phyloP scores from a whole-genome alignment of 805 yeast species.

The Metschnikowia amazonensis region DNA sequence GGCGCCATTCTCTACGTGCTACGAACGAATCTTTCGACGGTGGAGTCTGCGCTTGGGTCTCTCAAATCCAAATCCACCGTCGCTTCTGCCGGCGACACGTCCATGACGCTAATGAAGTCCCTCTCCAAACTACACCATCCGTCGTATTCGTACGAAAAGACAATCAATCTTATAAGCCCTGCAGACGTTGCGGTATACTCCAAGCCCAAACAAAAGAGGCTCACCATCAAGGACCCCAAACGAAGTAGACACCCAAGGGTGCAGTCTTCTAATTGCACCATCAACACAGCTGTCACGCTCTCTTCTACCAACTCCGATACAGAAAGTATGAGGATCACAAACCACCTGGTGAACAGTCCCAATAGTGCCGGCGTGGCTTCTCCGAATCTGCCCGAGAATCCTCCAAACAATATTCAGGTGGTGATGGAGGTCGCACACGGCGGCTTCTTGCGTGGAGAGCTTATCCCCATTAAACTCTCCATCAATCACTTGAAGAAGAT shows the following conservation, averaged over 20 bases:
- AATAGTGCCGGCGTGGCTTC: not conserved
- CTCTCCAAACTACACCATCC: conserved; percentile 26
- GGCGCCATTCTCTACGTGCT: conserved; percentile 74
- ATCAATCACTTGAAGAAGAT: conserved; percentile 69
- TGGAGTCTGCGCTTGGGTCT: conserved; percentile 11
- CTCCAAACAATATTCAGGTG: conserved; percentile 34
- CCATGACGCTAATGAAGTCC: conserved; percentile 5
- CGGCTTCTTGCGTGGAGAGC: conserved; percentile 79
- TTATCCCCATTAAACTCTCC: conserved; percentile 64
- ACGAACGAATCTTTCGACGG: conserved; percentile 42
- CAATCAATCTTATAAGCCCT: conserved; percentile 63
- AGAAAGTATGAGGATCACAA: conserved; percentile 2
- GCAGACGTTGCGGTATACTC: conserved; percentile 67
- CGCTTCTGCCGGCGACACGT: not conserved
- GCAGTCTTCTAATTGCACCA: conserved; percentile 33
- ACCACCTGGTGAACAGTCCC: not conserved
- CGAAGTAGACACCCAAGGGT: conserved; percentile 29
- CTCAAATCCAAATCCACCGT: not conserved
- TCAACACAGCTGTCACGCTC: conserved; percentile 29
- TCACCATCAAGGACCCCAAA: conserved; percentile 56
- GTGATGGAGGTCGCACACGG: conserved; percentile 44
- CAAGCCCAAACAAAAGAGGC: conserved; percentile 60
- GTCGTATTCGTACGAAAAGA: conserved; percentile 49
- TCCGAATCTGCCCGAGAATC: conserved; percentile 4
- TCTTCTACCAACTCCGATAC: conserved; percentile 32